phyloP scores from a whole-genome alignment of 352 stramenopile genomes.

The Pythium chondricola region DNA sequence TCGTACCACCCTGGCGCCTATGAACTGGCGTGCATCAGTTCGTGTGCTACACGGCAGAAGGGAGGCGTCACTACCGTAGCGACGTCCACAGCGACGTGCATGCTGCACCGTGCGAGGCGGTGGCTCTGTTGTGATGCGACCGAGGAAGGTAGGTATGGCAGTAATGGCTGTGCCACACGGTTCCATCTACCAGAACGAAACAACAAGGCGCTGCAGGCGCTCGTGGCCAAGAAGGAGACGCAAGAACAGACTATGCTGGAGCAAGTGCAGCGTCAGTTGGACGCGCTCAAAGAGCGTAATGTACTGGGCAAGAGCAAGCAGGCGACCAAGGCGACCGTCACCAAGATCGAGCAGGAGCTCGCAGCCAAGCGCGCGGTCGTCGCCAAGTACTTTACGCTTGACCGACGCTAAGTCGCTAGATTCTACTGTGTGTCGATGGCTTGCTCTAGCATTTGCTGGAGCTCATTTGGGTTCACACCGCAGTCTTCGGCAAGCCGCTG shows the following conservation, averaged over 20 bases:
- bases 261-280: constrained; percentile 52
- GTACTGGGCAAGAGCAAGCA: constrained; percentile 46
- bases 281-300: constrained; percentile 51
- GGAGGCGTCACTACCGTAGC: not conserved
- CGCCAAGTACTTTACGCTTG: constrained; percentile 46
- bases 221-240: constrained; percentile 35
- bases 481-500: constrained; percentile 10
- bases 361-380: constrained; percentile 32
- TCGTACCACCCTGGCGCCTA: constrained; percentile 55
- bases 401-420: constrained; percentile 16
- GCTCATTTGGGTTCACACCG: not conserved
- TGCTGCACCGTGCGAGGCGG: constrained; percentile 62
- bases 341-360: constrained; percentile 47
- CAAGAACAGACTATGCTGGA: constrained; percentile 37
- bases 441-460: constrained; percentile 5
- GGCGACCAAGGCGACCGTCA: constrained; percentile 36
- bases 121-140: constrained; percentile 78
- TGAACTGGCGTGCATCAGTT: constrained; percentile 54
- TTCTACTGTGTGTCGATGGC: not conserved
- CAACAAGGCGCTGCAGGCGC: constrained; percentile 31
- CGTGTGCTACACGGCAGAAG: constrained; percentile 37
- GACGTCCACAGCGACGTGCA: constrained; percentile 29
- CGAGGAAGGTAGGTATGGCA: constrained; percentile 58
- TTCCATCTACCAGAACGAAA: constrained; percentile 53
- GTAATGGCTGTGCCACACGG: constrained; percentile 43